Evolutionary conservation across 768 basidiomycete genomes (phyloP).

Genomic region (Leccinum imitatum): DNA sequence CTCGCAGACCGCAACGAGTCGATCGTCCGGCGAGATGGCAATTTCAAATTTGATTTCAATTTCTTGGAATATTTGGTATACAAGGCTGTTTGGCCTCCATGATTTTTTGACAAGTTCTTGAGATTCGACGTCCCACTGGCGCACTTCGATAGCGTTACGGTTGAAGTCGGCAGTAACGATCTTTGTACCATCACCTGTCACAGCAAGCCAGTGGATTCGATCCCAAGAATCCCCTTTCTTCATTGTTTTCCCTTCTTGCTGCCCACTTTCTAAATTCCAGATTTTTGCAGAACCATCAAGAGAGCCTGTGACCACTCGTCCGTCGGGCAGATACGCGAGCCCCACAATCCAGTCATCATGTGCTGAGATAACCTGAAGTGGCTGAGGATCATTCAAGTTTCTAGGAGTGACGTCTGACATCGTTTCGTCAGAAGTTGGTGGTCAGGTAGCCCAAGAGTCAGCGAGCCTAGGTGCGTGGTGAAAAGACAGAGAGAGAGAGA

Average conservation of each 20-base stretch:
- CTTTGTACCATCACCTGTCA: conserved; percentile 2
- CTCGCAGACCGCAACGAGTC: not conserved
- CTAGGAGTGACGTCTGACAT: not conserved
- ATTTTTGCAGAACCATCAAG: not conserved
- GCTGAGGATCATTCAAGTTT: not conserved
- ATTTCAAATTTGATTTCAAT: not conserved
- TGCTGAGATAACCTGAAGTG: not conserved
- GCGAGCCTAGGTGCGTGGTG: too few relatives aligned
- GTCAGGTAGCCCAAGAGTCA: too few relatives aligned
- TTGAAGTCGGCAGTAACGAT: not conserved
- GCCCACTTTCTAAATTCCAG: conserved; percentile 10
- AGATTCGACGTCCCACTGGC: not conserved
- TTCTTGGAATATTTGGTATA: too few relatives aligned
- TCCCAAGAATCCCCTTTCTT: too few relatives aligned
- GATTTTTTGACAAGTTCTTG: not conserved
- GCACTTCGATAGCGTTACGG: too few relatives aligned
- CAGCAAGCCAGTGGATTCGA: not conserved
- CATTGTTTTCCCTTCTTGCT: conserved; percentile 4
- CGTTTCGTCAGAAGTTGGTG: too few relatives aligned
- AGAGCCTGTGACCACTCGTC: conserved; percentile 3
- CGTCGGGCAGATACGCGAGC: conserved; percentile 9
- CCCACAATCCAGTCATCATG: not conserved
- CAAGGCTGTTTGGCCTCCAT: too few relatives aligned
- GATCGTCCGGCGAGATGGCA: not conserved
- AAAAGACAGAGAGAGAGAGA: not conserved